A percentile compares a stretch with the other conserved stretches of the same genome.
Evolutionary conservation across 768 basidiomycete genomes (phyloP).

Genomic region (Boletus edulis): DNA sequence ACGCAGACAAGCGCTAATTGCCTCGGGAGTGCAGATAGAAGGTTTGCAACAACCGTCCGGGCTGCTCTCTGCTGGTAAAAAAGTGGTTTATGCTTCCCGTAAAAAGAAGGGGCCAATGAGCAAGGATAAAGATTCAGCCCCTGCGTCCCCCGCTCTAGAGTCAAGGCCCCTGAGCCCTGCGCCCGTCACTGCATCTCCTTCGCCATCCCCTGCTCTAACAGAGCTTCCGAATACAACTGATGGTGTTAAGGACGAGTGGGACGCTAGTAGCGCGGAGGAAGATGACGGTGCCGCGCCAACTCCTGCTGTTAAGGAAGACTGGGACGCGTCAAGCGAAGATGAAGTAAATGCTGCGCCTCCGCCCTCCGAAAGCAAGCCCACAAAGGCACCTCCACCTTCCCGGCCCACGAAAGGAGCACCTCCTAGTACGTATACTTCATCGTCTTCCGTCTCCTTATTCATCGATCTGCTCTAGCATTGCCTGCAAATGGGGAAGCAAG

Average conservation of each 20-base stretch:
- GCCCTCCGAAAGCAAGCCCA: constrained; percentile 14
- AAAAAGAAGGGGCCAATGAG: constrained; percentile 67
- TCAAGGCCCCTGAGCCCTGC: constrained; percentile 50
- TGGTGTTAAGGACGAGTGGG: constrained; percentile 54
- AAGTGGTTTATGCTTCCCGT: constrained; percentile 77
- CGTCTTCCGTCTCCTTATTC: background rate
- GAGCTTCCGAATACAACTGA: constrained; percentile 24
- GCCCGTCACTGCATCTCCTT: constrained; percentile 22
- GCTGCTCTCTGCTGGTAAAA: constrained; percentile 50
- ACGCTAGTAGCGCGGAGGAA: constrained; percentile 46
- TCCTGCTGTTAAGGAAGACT: constrained; percentile 49
- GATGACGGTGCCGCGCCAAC: constrained; percentile 26
- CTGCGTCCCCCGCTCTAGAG: constrained; percentile 48
- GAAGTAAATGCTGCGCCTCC: constrained; percentile 37
- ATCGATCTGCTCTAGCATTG: background rate
- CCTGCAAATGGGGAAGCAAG: constrained; percentile 6
- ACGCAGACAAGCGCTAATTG: constrained; percentile 85
- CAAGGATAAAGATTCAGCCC: constrained; percentile 38
- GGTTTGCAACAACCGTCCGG: constrained; percentile 67
- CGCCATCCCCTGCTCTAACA: constrained; percentile 26
- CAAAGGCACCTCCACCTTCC: constrained; percentile 4
- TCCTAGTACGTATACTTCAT: constrained; percentile 9
- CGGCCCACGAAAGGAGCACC: constrained; percentile 3
- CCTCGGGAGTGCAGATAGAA: constrained; percentile 87
- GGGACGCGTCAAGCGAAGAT: constrained; percentile 68